These are phyloP conservation scores for Saprolegnia diclina DNA, from an alignment of 352 stramenopile species.

Conservation along the genomic window DNA sequence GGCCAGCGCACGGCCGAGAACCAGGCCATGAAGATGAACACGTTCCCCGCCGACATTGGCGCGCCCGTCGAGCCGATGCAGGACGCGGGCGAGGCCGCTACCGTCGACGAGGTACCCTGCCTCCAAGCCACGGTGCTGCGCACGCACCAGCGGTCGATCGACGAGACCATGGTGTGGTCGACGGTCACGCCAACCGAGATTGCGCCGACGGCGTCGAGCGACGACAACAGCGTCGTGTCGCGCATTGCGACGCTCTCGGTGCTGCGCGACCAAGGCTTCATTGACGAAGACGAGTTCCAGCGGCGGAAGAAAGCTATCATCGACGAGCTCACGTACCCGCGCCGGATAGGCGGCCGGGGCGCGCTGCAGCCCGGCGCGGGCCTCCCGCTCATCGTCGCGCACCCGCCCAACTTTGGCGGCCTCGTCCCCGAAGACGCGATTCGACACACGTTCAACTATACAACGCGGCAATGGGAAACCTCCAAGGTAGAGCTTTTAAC, in stretches of 20 bases:
- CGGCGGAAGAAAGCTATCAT: constrained; percentile 69
- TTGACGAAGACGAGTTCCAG: constrained; percentile 72
- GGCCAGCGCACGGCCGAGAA: constrained; percentile 24
- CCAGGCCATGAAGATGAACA: constrained; percentile 26
- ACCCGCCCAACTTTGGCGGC: constrained; percentile 58
- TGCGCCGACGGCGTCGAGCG: constrained; percentile 1
- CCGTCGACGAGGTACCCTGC: neutral
- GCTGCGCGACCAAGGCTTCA: constrained; percentile 74
- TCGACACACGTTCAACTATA: constrained; percentile 80
- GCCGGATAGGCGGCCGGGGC: constrained; percentile 25
- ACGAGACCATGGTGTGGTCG: constrained; percentile 27
- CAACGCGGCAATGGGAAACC: constrained; percentile 51
- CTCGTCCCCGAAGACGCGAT: constrained; percentile 52
- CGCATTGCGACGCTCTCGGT: constrained; percentile 66
- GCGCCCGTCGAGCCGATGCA: neutral
- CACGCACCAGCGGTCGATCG: constrained; percentile 4
- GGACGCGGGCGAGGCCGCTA: neutral
- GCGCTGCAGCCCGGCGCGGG: constrained; percentile 37
- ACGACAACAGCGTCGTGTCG: constrained; percentile 37
- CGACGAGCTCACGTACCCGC: constrained; percentile 62
- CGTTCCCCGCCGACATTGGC: neutral
- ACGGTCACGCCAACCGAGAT: constrained; percentile 23
- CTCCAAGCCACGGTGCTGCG: neutral
- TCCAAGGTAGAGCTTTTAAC: constrained; percentile 15
- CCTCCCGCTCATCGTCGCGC: constrained; percentile 69